Percentiles rank a stretch among this genome's conserved stretches.
These are phyloP conservation scores for Yarrowia sp. DNA, from an alignment of 805 yeast species.

Conservation along the genomic window DNA sequence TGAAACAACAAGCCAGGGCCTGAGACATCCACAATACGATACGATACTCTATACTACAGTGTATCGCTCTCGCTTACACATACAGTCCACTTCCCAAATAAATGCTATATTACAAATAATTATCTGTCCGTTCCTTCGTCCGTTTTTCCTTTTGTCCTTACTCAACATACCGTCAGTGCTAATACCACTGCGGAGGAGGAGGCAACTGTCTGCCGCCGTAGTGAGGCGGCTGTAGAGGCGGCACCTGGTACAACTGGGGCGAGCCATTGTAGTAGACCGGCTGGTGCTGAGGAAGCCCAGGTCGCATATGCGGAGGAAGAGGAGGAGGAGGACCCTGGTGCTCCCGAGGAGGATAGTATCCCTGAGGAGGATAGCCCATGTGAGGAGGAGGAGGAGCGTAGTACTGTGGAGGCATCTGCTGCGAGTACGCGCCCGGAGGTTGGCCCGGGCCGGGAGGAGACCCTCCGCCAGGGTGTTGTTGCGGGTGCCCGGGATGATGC, in stretches of 20 bases:
- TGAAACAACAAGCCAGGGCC: no score
- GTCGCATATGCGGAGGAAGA: conserved; percentile 6
- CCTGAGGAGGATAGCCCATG: conserved; percentile 19
- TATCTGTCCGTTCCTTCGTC: background rate
- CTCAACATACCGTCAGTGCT: background rate
- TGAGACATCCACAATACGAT: no score
- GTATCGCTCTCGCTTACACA: no score
- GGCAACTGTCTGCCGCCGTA: conserved; percentile 15
- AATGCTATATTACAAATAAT: conserved; percentile 2
- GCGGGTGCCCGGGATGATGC: conserved; percentile 11
- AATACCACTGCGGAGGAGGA: conserved; percentile 19
- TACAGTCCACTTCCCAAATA: background rate
- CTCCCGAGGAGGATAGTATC: conserved; percentile 11
- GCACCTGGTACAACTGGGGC: conserved; percentile 11
- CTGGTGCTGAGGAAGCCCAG: conserved; percentile 10
- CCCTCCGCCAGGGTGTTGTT: background rate
- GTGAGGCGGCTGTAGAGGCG: conserved; percentile 14
- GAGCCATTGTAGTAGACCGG: conserved; percentile 14
- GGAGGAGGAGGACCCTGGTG: conserved; percentile 8
- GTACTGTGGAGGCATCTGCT: conserved; percentile 11
- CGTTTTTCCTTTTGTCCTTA: background rate
- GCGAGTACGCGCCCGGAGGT: background rate
- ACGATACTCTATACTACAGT: no score
- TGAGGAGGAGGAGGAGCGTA: conserved; percentile 17
- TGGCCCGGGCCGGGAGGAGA: background rate